Evolutionary conservation across 768 basidiomycete species (phyloP).

Genomic region (Chalciporus piperatus): DNA sequence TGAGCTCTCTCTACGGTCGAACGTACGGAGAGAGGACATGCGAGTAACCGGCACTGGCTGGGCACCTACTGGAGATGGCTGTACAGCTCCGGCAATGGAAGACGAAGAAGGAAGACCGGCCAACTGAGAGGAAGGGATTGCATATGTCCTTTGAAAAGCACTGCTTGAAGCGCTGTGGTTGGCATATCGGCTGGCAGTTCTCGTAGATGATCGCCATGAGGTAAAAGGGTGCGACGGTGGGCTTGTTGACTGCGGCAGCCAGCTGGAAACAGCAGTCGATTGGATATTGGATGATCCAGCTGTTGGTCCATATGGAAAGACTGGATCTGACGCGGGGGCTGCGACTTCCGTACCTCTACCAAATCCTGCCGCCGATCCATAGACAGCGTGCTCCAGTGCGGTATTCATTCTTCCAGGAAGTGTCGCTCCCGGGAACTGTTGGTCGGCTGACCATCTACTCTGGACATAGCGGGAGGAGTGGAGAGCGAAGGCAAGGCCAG

Average conservation of each 20-base stretch:
- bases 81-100: not conserved
- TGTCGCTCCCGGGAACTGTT: not conserved
- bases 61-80: not conserved
- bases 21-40: slow-evolving; percentile 6
- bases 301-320: not conserved
- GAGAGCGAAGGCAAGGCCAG: not conserved
- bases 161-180: not conserved
- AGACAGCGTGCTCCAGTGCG: not conserved
- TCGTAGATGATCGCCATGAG: slow-evolving; percentile 4
- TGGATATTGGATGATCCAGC: not conserved
- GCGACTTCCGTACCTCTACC: not conserved
- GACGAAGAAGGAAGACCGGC: not conserved
- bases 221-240: slow-evolving; percentile 1
- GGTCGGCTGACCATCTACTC: not conserved
- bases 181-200: not conserved
- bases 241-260: not conserved
- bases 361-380: not conserved
- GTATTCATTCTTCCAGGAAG: not conserved
- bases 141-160: not conserved
- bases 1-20: slow-evolving; percentile 1
- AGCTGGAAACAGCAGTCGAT: not conserved
- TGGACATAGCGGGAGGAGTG: not conserved
- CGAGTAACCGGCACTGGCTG: slow-evolving; percentile 9
- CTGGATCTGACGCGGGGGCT: slow-evolving; percentile 1
- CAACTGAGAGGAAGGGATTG: not conserved